Evolutionary conservation across 169 alveolate genomes (phyloP), one percentile per base, ranked within the genome.

Genomic region (Eimeria brunetti): DNA sequence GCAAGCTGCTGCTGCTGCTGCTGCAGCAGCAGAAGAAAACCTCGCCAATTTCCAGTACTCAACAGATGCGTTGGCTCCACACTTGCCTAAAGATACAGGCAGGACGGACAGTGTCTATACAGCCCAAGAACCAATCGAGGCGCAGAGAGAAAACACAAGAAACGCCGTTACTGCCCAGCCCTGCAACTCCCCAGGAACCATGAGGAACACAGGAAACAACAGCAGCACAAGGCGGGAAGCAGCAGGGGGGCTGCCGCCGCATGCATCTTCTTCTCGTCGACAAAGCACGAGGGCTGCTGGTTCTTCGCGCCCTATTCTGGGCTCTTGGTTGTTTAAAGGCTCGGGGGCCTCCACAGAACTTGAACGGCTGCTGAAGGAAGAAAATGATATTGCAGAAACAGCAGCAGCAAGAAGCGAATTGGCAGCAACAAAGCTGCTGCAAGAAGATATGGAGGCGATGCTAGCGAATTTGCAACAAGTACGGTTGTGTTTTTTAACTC

Each of bases 371-470:
- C 22, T 92, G 46, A 76, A 92, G 58, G 78, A 38, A 56, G 95
- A 92, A 36, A 51, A 9, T 69, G 86, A 92, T 30, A 2, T 85
- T 6, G 80, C 80, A 12, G 62, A 56, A 71, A 41, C 78, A 22
- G 91, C 78, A 67, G 85, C 91, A 18, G 88, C 85, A 22, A 38
- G 53, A n/a, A 51, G 67, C 11, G 73, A 67, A 27, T n/a, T 46
- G 8, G 92, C 81, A 9, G 71, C 60, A 22, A 56, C 64, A 2
- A 88, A 67, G 18, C 41, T 88, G 11, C 78, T 92, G 18, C 95
- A 92, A 38, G 95, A 92, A 36, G 95, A 92, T 51, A 71, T 92
- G 75, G 95, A 92, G 76, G 95, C 95, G 51, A 92, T 92, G 91
- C 56, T 92, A 16, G 58, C 56, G 41, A 92, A 92, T 64, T 58